Evolutionary conservation across 2,329 filamentous ascomycete species (phyloP), one percentile per base, ranked within the genome.

Genomic region (Penicillium hordei): DNA sequence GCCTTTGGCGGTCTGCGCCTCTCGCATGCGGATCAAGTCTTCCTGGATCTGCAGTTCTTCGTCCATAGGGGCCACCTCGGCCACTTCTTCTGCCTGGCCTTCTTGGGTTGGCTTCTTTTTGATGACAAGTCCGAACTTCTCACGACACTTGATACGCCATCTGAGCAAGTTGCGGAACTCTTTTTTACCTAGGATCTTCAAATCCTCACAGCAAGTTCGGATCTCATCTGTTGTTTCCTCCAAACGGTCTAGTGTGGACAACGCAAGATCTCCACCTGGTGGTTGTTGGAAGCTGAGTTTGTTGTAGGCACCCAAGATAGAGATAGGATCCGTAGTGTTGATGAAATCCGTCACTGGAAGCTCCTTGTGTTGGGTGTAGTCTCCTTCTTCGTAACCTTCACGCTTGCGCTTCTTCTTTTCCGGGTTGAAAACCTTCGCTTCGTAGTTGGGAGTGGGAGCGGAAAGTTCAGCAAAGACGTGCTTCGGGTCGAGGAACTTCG

Each of bases 361-460:
- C 70, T 96, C 91, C 73, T 97, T 96, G 80, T 89, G 96, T 68
- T 96, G 91, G 5, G 87, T 93, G 75, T 89, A 96, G 65, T 99
- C 92, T 36, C 91, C 93, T 75, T 99, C 94, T 65, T 97, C 93
- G 65, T 99, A 99, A 82, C 94, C 94, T 44, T 96, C 93, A 81
- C 94, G 84, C 84, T 97, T 97, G 58, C 94, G 83, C 85, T 97
- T 99, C 83, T 97, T 99, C 71, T 91, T 82, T 72, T 99, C 94
- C 0, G 94, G 94, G 65, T 99, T 97, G 81, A 93, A 99, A 2
- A 99, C 94, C 74, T 96, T 96, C 39, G 94, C 94, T 74, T 99
- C 94, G 66, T 97, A 95, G 75, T 97, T 99, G 1, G 92, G 91
- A 0, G 88, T 89, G 1, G 90, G 86, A 57, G 89, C 90, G 33